Percentiles rank a stretch among this genome's conserved stretches.
Conservation (phyloP, 768 basidiomycete genomes). For the Rubroboletus satanas region DNA sequence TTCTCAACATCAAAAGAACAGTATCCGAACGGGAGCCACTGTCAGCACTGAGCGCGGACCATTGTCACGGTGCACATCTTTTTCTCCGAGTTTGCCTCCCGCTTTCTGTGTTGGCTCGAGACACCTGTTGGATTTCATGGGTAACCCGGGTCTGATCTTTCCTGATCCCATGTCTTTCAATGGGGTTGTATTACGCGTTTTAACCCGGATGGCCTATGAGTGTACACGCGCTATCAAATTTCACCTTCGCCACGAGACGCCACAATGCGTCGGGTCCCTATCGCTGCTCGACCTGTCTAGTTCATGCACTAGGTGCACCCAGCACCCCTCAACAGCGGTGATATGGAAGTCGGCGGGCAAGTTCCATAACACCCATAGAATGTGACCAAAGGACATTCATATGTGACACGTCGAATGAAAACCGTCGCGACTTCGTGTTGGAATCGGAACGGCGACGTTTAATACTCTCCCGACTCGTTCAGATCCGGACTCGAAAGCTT, state of each 20-base stretch:
- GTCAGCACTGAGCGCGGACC: background rate
- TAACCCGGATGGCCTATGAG: background rate
- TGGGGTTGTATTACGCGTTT: background rate
- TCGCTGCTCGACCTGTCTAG: background rate
- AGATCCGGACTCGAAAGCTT: background rate
- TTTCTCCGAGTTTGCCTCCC: background rate
- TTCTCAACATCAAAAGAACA: background rate
- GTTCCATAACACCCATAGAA: background rate
- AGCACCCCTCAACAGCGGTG: background rate
- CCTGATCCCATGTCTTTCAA: background rate
- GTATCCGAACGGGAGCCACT: background rate
- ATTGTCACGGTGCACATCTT: background rate
- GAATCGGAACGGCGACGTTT: background rate
- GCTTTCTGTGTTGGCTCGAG: background rate
- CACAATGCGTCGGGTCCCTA: background rate
- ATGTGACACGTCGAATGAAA: background rate
- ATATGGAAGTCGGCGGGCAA: conserved; percentile 3
- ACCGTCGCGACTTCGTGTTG: background rate
- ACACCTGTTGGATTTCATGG: background rate
- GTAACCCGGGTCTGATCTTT: background rate
- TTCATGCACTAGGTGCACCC: background rate
- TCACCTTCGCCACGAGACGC: background rate
- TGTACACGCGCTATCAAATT: background rate
- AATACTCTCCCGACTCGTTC: background rate
- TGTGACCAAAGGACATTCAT: background rate